Evolutionary conservation across 73 alveolate species (phyloP).

Genomic region (Blepharisma stoltei): DNA sequence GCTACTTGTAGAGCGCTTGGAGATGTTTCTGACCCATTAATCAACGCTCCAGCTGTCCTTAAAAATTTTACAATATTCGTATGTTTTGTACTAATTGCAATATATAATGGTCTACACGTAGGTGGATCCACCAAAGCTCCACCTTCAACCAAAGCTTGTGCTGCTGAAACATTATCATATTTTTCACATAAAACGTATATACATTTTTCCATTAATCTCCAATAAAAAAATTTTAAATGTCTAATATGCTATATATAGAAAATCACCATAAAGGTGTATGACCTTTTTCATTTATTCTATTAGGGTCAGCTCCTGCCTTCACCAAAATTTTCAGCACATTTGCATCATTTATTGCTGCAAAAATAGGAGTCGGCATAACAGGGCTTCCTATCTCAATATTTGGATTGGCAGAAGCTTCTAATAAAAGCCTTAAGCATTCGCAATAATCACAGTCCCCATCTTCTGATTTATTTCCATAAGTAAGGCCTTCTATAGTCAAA

Average conservation of each 20-base stretch:
- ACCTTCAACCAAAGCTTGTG: not conserved
- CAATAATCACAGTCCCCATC: not conserved
- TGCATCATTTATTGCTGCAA: not conserved
- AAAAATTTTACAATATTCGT: not conserved
- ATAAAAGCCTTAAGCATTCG: not conserved
- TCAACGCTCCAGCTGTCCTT: not conserved
- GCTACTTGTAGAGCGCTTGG: conserved; percentile 26
- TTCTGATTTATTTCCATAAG: not conserved
- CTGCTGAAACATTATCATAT: not conserved
- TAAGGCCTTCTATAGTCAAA: not conserved
- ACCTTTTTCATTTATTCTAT: not conserved
- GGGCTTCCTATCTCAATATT: not conserved
- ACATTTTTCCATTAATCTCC: too few species aligned
- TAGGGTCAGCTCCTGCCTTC: not conserved
- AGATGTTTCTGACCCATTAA: not conserved
- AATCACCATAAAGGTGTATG: not conserved
- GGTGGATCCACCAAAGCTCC: conserved; percentile 27
- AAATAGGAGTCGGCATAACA: not conserved
- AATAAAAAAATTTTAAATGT: too few species aligned
- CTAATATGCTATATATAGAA: too few species aligned
- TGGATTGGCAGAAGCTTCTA: not conserved
- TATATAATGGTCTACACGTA: not conserved
- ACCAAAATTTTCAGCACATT: not conserved
- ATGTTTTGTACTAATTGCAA: conserved; percentile 8
- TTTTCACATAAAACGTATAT: not conserved